Evolutionary conservation across 2,329 filamentous ascomycete species (phyloP).

Genomic region (Teratosphaeria zuluensis): DNA sequence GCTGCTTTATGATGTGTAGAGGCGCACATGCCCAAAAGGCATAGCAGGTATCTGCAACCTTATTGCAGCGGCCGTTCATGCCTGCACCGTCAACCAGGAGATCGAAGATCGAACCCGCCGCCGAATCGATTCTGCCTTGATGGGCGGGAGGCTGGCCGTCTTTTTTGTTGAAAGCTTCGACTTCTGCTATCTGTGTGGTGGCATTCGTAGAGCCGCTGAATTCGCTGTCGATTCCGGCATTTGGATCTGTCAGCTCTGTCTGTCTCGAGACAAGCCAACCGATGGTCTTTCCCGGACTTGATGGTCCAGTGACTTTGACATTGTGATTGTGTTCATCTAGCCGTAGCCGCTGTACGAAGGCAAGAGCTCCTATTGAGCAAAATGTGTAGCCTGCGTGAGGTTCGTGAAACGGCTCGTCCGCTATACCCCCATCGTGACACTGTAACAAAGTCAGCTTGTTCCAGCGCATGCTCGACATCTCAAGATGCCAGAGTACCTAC

Average conservation of each 20-base stretch:
- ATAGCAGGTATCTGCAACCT: conserved; percentile 90
- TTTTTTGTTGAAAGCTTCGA: not conserved
- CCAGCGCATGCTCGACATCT: no score
- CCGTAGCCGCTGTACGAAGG: conserved; percentile 58
- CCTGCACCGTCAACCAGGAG: conserved; percentile 40
- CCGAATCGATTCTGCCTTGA: conserved; percentile 12
- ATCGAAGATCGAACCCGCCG: conserved; percentile 14
- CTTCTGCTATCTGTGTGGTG: conserved; percentile 2
- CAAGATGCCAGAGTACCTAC: conserved; percentile 18
- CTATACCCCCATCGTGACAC: conserved; percentile 78
- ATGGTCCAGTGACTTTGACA: not conserved
- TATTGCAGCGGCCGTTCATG: conserved; percentile 86
- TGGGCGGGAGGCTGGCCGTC: not conserved
- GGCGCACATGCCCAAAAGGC: conserved; percentile 81
- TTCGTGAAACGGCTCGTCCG: conserved; percentile 68
- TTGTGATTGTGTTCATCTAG: not conserved
- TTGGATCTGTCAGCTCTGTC: conserved; percentile 30
- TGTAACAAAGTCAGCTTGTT: conserved; percentile 25
- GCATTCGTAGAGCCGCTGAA: conserved; percentile 7
- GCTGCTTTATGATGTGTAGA: conserved; percentile 18
- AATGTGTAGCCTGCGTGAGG: conserved; percentile 87
- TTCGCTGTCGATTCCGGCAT: conserved; percentile 31
- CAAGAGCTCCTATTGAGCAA: conserved; percentile 70
- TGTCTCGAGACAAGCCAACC: conserved; percentile 41
- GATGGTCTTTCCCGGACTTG: conserved; percentile 29